Conservation (phyloP, 2,329 filamentous ascomycete genomes). For the Allantophomopsis cytisporea region DNA sequence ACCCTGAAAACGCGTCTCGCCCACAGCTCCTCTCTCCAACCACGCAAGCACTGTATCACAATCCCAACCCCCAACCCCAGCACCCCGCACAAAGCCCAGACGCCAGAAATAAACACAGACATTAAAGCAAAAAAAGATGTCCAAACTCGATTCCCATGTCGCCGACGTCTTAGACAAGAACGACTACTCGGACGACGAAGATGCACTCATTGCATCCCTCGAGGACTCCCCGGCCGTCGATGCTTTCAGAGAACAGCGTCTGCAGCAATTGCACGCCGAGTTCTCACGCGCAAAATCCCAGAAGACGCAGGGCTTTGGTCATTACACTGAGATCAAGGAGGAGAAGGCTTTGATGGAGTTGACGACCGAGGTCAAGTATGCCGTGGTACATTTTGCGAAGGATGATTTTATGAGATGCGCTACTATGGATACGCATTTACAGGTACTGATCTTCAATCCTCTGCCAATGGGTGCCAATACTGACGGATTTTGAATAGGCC, state of each 20-base stretch:
- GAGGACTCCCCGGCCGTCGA: conserved; percentile 35
- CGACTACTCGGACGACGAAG: conserved; percentile 34
- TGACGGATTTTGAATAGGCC: conserved; percentile 16
- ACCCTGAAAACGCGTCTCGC: too few species aligned
- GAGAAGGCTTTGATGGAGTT: conserved; percentile 40
- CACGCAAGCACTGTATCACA: too few species aligned
- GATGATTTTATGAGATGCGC: conserved; percentile 25
- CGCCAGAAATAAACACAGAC: too few species aligned
- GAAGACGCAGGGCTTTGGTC: conserved; percentile 34
- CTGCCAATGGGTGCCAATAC: background rate
- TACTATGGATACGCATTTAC: conserved; percentile 25
- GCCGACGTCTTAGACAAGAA: conserved; percentile 28
- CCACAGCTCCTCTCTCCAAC: too few species aligned
- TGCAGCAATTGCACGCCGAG: conserved; percentile 43
- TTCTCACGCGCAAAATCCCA: conserved; percentile 35
- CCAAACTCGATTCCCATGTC: conserved; percentile 33
- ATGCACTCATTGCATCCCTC: conserved; percentile 41
- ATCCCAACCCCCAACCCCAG: too few species aligned
- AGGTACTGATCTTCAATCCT: conserved; percentile 8
- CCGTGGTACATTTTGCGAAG: conserved; percentile 26
- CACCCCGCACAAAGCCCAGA: too few species aligned
- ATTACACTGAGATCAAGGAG: conserved; percentile 39
- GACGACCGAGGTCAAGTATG: conserved; percentile 22
- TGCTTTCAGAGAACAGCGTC: conserved; percentile 39
- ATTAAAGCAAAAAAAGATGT: conserved; percentile 20